Percentiles rank a stretch among this genome's conserved stretches.
Evolutionary conservation across 2,329 filamentous ascomycete species (phyloP).

Genomic region (Parastagonospora nodorum): DNA sequence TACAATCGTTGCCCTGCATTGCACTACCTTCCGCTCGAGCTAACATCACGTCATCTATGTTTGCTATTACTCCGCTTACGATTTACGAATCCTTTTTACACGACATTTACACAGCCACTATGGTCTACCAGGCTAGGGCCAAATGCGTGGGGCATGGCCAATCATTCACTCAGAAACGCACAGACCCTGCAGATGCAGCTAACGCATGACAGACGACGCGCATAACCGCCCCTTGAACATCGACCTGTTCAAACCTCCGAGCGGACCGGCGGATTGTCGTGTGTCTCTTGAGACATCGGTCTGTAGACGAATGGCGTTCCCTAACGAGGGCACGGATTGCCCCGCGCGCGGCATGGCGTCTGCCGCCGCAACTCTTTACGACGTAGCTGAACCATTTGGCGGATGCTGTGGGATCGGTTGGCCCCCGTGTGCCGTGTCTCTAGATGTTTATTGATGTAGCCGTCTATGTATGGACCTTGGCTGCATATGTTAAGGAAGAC

Average conservation of each 20-base stretch:
- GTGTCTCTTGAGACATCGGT: conserved; percentile 7
- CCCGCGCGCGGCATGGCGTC: conserved; percentile 11
- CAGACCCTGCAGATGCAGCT: conserved; percentile 1
- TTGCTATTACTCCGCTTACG: conserved; percentile 3
- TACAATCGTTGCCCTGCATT: conserved; percentile 5
- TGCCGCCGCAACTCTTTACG: conserved; percentile 4
- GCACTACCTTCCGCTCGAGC: conserved; percentile 12
- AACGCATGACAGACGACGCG: conserved; percentile 2
- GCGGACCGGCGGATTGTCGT: conserved; percentile 6
- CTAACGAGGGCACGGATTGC: conserved; percentile 11
- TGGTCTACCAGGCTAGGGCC: conserved; percentile 4
- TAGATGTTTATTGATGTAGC: conserved; percentile 12
- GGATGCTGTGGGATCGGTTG: conserved; percentile 12
- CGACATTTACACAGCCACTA: conserved; percentile 1
- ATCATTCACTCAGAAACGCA: conserved; percentile 1
- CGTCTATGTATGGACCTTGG: conserved; percentile 6
- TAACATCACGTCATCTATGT: conserved; percentile 2
- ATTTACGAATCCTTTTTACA: background rate
- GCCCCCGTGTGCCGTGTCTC: conserved; percentile 19
- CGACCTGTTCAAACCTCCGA: conserved; percentile 2
- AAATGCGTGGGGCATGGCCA: conserved; percentile 12
- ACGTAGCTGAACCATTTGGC: conserved; percentile 14
- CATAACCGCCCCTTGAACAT: background rate
- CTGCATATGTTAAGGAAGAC: conserved; percentile 6
- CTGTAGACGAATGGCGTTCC: conserved; percentile 7